A percentile compares a stretch with the other conserved stretches of the same genome.
These are phyloP conservation scores for Dothideomycetidae sp. DNA, from an alignment of 2,329 filamentous ascomycete species.

Conservation along the genomic window DNA sequence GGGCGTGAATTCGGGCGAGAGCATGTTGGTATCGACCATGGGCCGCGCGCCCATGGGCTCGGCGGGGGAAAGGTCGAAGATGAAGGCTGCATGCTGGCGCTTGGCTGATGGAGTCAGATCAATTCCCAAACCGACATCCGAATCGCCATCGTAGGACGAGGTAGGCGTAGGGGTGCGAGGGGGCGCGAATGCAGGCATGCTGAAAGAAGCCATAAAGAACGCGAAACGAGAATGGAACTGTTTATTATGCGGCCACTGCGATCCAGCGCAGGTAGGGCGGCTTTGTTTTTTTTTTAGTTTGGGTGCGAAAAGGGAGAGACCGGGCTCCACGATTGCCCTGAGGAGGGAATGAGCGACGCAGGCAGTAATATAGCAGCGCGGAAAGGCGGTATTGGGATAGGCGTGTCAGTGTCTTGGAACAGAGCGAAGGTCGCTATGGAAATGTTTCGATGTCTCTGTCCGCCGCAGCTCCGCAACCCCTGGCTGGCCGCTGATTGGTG, in stretches of 20 bases:
- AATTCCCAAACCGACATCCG: slow-evolving; percentile 14
- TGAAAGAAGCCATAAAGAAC: slow-evolving; percentile 42
- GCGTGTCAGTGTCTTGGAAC: background rate
- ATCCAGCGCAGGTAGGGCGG: slow-evolving; percentile 18
- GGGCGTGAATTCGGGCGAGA: slow-evolving; percentile 11
- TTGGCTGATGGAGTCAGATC: slow-evolving; percentile 12
- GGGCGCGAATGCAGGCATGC: slow-evolving; percentile 43
- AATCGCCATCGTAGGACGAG: slow-evolving; percentile 34
- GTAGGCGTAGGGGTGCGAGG: slow-evolving; percentile 53
- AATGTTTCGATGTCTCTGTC: background rate
- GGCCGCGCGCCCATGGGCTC: slow-evolving; percentile 5
- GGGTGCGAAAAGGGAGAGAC: slow-evolving; percentile 14
- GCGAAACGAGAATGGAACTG: slow-evolving; percentile 8
- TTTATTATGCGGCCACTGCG: background rate
- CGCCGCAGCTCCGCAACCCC: background rate
- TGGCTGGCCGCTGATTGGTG: too few species aligned
- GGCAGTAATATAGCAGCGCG: background rate
- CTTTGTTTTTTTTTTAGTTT: slow-evolving; percentile 7
- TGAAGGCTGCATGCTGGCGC: slow-evolving; percentile 7
- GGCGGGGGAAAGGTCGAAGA: slow-evolving; percentile 10
- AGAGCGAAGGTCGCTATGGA: background rate
- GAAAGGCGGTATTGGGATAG: too few species aligned
- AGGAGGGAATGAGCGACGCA: background rate
- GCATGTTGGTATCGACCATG: slow-evolving; percentile 9
- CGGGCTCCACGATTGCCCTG: background rate